Evolutionary conservation across 1,284 basidiomycete genomes (phyloP).

Genomic region (Takashimella tepidaria): DNA sequence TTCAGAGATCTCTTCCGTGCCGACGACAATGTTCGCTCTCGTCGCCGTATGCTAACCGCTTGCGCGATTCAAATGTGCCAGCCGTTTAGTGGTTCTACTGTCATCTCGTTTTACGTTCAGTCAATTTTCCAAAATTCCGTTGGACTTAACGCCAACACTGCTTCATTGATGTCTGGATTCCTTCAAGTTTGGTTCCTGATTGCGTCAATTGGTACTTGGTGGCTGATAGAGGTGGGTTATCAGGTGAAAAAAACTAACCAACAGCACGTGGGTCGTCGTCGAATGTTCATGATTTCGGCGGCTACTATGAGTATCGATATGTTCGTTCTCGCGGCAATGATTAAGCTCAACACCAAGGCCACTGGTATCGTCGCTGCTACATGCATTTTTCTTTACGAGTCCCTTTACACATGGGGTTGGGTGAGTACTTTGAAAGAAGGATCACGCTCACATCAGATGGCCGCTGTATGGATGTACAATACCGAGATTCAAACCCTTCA

Average conservation of each 20-base stretch:
- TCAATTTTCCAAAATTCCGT: slow-evolving; percentile 15
- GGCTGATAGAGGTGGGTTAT: slow-evolving; percentile 7
- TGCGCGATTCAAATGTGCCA: slow-evolving; percentile 8
- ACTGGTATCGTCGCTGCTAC: slow-evolving; percentile 13
- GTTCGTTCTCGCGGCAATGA: slow-evolving; percentile 12
- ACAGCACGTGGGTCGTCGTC: slow-evolving; percentile 4
- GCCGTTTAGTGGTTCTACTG: slow-evolving; percentile 6
- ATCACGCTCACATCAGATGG: slow-evolving; percentile 5
- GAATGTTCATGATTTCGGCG: slow-evolving; percentile 7
- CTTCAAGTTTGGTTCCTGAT: slow-evolving; percentile 13
- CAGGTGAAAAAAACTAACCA: slow-evolving; percentile 2
- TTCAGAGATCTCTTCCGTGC: slow-evolving; percentile 1
- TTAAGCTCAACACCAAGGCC: slow-evolving; percentile 8
- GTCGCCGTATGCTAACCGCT: background rate
- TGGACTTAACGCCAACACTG: slow-evolving; percentile 7
- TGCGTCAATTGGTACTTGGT: slow-evolving; percentile 13
- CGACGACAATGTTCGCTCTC: background rate
- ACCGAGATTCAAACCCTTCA: slow-evolving; percentile 10
- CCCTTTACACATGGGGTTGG: slow-evolving; percentile 15
- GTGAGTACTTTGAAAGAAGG: background rate
- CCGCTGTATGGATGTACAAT: slow-evolving; percentile 4
- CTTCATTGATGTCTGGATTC: slow-evolving; percentile 12
- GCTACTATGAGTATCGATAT: slow-evolving; percentile 1
- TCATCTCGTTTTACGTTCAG: slow-evolving; percentile 8
- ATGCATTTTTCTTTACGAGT: slow-evolving; percentile 12